Evolutionary conservation across 2,329 filamentous ascomycete species (phyloP), one percentile per base, ranked within the genome.

Genomic region (Fusarium keratoplasticum): DNA sequence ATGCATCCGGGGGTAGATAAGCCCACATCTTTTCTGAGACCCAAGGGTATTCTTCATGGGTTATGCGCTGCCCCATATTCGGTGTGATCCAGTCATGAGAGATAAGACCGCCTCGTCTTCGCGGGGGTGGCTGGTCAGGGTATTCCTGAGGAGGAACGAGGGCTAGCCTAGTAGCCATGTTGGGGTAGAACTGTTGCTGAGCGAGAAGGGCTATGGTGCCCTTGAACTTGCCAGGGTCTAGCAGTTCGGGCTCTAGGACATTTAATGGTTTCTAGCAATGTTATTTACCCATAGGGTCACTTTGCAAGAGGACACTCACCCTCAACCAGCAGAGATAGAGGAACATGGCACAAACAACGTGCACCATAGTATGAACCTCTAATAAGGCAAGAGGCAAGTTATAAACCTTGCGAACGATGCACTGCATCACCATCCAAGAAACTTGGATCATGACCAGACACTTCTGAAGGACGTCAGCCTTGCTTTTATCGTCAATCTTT

Each of bases 351-450:
- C 74, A 77, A 5, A 52, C 66, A 31, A 77, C 73, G 33, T 76
- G 73, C 2, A 74, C 71, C 68, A 77, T 67, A 14, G 71, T 73
- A 25, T 77, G 79, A 1, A 84, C 55, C 58, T 85, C 83, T 1
- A 86, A 70, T 4, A 85, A 75, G 0, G 78, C 81, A 0, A 86
- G 38, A 1, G 84, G 82, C 0, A 86, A 70, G 1, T 78, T 73
- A n/a, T 81, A 72, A 1, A 69, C 67, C 6, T 77, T 71, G 1
- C 84, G 79, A 13, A 76, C 80, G 8, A 83, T 72, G 59, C 77
- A 79, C 64, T 86, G 81, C 0, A 82, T 50, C 0, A 80, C 59
- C 75, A 86, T 83, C 82, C 83, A 86, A 7, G 64, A 25, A 0
- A 82, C 81, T 64, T 86, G 84, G 4, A 82, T 62, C 29, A 81